These are phyloP conservation scores for Ceratobasidium sp. DNA, from an alignment of 1,284 basidiomycete genomes.

Conservation along the genomic window DNA sequence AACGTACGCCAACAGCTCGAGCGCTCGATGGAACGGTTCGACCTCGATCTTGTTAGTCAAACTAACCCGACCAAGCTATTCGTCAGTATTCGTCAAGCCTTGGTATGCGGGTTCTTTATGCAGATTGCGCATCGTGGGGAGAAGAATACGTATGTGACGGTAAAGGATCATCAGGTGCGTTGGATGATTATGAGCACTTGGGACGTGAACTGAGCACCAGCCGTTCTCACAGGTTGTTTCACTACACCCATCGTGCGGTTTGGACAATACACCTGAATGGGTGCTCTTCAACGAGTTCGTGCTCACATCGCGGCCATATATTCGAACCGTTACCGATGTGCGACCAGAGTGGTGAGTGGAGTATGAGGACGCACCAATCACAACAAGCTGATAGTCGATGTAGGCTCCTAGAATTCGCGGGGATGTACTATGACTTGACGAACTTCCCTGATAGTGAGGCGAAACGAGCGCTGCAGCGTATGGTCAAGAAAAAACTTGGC, in stretches of 20 bases:
- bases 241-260: conserved; percentile 94
- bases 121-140: conserved; percentile 97
- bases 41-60: conserved; percentile 85
- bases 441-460: conserved; percentile 79
- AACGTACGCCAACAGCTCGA: conserved; percentile 95
- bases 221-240: conserved; percentile 72
- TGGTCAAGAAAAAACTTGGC: conserved; percentile 59
- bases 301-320: conserved; percentile 88
- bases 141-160: conserved; percentile 83
- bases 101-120: conserved; percentile 98
- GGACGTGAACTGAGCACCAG: not conserved
- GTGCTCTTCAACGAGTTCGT: conserved; percentile 99
- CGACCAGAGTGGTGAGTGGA: conserved; percentile 84
- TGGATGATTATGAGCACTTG: not conserved
- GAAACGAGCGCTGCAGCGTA: conserved; percentile 73
- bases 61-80: conserved; percentile 84
- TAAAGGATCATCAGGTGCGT: conserved; percentile 91
- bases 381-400: not conserved
- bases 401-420: conserved; percentile 87
- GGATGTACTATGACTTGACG: conserved; percentile 80
- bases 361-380: conserved; percentile 5
- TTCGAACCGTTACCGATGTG: conserved; percentile 92
- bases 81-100: conserved; percentile 82
- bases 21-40: conserved; percentile 93
- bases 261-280: conserved; percentile 96